Base-by-base conservation (phyloP, 371 early-diverging fungal species). In the Capillidium heterosporum region DNA sequence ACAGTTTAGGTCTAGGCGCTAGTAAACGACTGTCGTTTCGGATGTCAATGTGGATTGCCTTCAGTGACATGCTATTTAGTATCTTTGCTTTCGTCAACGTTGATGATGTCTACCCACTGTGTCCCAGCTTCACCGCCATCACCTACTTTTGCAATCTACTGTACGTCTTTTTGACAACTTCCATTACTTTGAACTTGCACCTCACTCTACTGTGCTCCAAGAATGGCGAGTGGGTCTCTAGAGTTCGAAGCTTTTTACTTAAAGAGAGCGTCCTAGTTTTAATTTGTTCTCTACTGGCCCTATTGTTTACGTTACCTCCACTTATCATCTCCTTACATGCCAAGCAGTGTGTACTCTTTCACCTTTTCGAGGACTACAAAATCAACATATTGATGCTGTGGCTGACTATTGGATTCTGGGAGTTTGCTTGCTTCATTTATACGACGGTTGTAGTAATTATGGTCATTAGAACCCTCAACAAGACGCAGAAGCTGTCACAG, bases 401-500 rank as follows among this genome's bases (percentile, higher is more conserved):
- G 51, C 19, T 50, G 21, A 50, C 51, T 8, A 31, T 50, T n/a
- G 51, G 51, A 23, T 8, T 26, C 31, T 50, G 51, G 51, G 51
- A 50, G 31, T 19, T 17, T 31, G 4, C 31, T 15, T 50, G 21
- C 24, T 50, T 50, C 31, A 8, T 50, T 17, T 50, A 50, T 50
- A 26, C 27, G 4, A 29, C 31, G 17, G 29, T 29, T 4, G 51
- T 50, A 17, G 29, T 21, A 4, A 32, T 32, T 26, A 17, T 50
- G 17, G 5, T 27, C 17, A 29, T 8, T 15, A 23, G 31, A 23
- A 27, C 27, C 19, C 4, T 17, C 4, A 32, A 32, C 31, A 10
- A 5, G 13, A 50, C 23, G 11, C 31, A 23, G 19, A 23, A 24
- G 10, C 19, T 17, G 21, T 23, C 31, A 17, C 17, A 50, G 4